phyloP scores from a whole-genome alignment of 768 basidiomycete species.

The Psilocybe sp. region DNA sequence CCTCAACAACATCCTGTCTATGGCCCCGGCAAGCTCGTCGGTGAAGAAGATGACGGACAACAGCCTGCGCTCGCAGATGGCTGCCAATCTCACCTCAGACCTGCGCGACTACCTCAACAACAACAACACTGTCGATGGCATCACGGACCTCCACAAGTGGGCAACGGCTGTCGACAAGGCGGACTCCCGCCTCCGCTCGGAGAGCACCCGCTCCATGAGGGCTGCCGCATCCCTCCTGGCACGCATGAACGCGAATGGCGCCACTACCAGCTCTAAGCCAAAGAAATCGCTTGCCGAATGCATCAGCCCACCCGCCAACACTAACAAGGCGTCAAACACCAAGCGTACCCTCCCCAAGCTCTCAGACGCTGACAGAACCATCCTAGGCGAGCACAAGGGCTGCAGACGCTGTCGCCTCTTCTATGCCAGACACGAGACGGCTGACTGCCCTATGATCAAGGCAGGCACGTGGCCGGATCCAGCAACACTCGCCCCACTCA shows the following conservation, averaged over 20 bases:
- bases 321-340: neutral
- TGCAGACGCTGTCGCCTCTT: neutral
- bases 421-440: neutral
- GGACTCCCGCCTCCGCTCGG: neutral
- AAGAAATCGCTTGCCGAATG: neutral
- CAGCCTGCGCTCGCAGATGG: neutral
- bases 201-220: neutral
- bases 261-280: neutral
- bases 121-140: neutral
- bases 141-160: neutral
- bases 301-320: neutral
- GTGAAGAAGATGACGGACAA: neutral
- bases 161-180: neutral
- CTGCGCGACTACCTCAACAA: neutral
- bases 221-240: too few species aligned
- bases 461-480: neutral
- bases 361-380: neutral
- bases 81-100: neutral
- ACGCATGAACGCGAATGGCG: too few species aligned
- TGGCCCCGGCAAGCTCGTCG: neutral
- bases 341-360: neutral
- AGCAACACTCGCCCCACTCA: neutral
- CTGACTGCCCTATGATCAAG: neutral
- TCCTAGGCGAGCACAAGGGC: neutral
- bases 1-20: neutral